These are phyloP conservation scores for Halophytophthora batemanensis DNA, from an alignment of 352 stramenopile species.

Conservation along the genomic window DNA sequence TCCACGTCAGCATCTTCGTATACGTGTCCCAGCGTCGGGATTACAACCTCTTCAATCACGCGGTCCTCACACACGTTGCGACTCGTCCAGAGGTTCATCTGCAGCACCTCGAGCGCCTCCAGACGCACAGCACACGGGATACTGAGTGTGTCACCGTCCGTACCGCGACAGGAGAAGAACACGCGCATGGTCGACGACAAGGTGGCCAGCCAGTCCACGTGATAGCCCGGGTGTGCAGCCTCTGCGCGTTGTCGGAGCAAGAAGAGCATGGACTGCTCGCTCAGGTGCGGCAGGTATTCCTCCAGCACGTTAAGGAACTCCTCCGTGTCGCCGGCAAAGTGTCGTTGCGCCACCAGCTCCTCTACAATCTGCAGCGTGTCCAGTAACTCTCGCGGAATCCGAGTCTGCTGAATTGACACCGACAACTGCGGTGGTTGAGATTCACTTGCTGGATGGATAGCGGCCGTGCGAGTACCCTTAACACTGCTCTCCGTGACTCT, in stretches of 20 bases:
- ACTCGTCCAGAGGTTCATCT: conserved; percentile 70
- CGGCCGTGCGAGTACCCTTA: conserved; percentile 7
- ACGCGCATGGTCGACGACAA: conserved; percentile 48
- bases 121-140: conserved; percentile 53
- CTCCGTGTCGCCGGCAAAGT: conserved; percentile 65
- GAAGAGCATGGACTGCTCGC: conserved; percentile 51
- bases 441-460: conserved; percentile 15
- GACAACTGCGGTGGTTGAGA: conserved; percentile 28
- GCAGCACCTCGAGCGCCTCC: conserved; percentile 66
- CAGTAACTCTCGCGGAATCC: conserved; percentile 74
- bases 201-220: conserved; percentile 62
- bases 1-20: conserved; percentile 67
- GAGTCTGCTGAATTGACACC: conserved; percentile 61
- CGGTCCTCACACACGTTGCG: conserved; percentile 82
- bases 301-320: conserved; percentile 78
- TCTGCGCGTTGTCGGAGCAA: conserved; percentile 65
- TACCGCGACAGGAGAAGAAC: conserved; percentile 52
- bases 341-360: conserved; percentile 54
- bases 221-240: conserved; percentile 57
- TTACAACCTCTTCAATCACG: conserved; percentile 81
- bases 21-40: conserved; percentile 61
- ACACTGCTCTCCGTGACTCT: conserved; percentile 3
- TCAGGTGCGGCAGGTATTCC: conserved; percentile 65
- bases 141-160: conserved; percentile 26
- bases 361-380: conserved; percentile 75